Evolutionary conservation across 768 basidiomycete genomes (phyloP).

Genomic region (Tylopilus balloui): DNA sequence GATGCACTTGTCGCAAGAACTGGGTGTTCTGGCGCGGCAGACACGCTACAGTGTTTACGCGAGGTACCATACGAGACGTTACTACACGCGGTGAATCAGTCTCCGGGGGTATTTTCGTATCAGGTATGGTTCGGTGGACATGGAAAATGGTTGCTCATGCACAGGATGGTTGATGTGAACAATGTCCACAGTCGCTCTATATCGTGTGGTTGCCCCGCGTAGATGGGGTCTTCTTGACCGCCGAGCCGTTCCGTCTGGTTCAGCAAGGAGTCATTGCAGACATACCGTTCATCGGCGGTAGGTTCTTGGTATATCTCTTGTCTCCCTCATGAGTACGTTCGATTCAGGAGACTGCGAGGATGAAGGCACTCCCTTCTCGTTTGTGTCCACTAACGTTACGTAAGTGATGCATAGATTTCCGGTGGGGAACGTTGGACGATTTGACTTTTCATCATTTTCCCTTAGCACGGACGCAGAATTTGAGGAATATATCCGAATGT

Average conservation of each 20-base stretch:
- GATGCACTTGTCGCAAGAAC: constrained; percentile 29
- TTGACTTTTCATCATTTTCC: not conserved
- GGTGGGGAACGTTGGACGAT: too few species aligned
- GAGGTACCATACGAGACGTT: constrained; percentile 28
- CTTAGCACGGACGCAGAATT: constrained; percentile 25
- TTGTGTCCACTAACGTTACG: not conserved
- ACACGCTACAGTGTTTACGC: constrained; percentile 34
- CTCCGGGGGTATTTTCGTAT: too few species aligned
- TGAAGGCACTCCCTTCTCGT: constrained; percentile 39
- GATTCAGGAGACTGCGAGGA: constrained; percentile 34
- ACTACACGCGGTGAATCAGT: constrained; percentile 31
- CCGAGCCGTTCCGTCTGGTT: constrained; percentile 30
- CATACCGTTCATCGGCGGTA: constrained; percentile 4
- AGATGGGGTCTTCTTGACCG: constrained; percentile 37
- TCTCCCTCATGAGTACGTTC: not conserved
- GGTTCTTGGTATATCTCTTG: not conserved
- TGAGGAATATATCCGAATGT: constrained; percentile 33
- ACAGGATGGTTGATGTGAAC: constrained; percentile 4
- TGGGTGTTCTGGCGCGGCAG: constrained; percentile 24
- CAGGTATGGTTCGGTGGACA: not conserved
- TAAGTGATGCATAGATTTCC: not conserved
- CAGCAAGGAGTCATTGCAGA: constrained; percentile 28
- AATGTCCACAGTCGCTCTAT: constrained; percentile 26
- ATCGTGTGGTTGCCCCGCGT: constrained; percentile 36
- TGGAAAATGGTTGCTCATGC: not conserved